Conservation (phyloP, 129 eudicot genomes). For the Tanacetum coccineum region DNA sequence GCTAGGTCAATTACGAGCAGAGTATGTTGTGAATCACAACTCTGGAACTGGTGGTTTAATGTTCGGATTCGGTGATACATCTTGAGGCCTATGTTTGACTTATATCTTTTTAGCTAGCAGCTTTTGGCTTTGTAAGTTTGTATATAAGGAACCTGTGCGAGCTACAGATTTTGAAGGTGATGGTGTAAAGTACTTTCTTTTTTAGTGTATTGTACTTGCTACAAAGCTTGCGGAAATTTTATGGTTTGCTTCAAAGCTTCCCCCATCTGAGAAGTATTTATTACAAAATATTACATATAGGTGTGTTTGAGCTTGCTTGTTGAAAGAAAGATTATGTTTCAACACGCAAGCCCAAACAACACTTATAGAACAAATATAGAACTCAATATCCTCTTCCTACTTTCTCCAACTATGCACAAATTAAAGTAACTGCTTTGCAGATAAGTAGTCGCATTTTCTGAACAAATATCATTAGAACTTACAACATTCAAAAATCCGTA, state of each 20-base stretch:
- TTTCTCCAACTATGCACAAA: constrained; percentile 3
- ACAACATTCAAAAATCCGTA: constrained; percentile 22
- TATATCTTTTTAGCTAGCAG: too few relatives aligned
- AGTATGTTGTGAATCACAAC: constrained; percentile 73
- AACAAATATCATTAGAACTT: constrained; percentile 7
- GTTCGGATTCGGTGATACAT: constrained; percentile 82
- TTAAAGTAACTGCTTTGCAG: constrained; percentile 24
- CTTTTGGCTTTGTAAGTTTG: too few relatives aligned
- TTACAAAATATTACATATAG: too few relatives aligned
- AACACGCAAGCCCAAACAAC: too few relatives aligned
- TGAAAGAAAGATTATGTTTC: too few relatives aligned
- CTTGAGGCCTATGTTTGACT: constrained; percentile 27
- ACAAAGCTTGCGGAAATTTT: too few relatives aligned
- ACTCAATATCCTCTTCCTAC: constrained; percentile 1
- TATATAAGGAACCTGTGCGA: too few relatives aligned
- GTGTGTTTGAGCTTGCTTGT: too few relatives aligned
- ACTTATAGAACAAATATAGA: background rate
- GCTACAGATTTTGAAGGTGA: too few relatives aligned
- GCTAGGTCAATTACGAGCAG: constrained; percentile 76
- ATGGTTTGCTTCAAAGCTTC: background rate
- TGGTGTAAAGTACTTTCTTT: too few relatives aligned
- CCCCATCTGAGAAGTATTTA: background rate
- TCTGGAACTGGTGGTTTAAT: constrained; percentile 67
- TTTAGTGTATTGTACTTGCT: too few relatives aligned
- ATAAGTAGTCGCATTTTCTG: constrained; percentile 2